A percentile compares a stretch with the other conserved stretches of the same genome.
Conservation (phyloP, 2,329 filamentous ascomycete species). For the Aspergillus proliferans region DNA sequence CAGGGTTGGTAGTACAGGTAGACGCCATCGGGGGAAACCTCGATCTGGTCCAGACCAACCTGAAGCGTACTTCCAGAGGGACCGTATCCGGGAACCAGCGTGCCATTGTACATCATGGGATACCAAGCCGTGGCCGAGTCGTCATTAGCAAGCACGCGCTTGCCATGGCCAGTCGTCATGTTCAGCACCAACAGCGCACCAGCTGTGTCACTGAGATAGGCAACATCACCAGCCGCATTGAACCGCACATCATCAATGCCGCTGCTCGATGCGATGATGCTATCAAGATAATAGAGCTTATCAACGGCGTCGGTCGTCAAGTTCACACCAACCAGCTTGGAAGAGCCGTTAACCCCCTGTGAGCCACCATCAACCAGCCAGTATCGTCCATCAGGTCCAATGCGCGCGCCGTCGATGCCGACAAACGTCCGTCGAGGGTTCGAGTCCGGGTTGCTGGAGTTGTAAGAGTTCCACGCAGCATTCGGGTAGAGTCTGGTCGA, state of each 20-base stretch:
- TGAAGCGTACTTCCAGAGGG: not conserved
- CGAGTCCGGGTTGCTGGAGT: conserved; percentile 3
- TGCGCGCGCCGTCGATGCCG: conserved; percentile 22
- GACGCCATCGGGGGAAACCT: conserved; percentile 33
- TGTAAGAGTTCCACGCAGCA: conserved; percentile 8
- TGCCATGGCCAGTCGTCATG: not conserved
- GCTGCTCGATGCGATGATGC: conserved; percentile 22
- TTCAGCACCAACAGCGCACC: not conserved
- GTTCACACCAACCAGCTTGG: conserved; percentile 30
- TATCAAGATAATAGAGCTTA: conserved; percentile 29
- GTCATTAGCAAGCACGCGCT: not conserved
- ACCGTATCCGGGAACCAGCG: not conserved
- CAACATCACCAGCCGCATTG: conserved; percentile 9
- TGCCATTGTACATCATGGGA: not conserved
- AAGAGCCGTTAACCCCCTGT: conserved; percentile 15
- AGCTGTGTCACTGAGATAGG: not conserved
- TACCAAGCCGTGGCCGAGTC: not conserved
- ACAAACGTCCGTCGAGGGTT: conserved; percentile 10
- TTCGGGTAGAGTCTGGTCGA: conserved; percentile 3
- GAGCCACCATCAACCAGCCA: conserved; percentile 29
- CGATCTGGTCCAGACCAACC: conserved; percentile 23
- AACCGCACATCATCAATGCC: conserved; percentile 34
- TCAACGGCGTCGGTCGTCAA: conserved; percentile 27
- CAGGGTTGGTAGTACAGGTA: conserved; percentile 33
- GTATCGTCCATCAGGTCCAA: conserved; percentile 28